Evolutionary conservation across 129 eudicot genomes (phyloP).

Genomic region (Calendula officinalis): DNA sequence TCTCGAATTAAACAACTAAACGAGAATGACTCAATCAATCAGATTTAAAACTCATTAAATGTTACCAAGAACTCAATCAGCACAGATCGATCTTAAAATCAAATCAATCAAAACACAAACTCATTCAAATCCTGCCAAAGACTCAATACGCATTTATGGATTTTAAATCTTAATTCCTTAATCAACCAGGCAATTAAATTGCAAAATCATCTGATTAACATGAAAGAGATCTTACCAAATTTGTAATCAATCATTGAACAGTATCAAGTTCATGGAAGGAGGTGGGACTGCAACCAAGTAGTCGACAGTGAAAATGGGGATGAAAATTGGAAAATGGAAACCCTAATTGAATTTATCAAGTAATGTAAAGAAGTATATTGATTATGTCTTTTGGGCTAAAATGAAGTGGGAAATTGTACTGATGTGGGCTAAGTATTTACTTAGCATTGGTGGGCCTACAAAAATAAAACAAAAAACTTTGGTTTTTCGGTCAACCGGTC

Average conservation of each 20-base stretch:
- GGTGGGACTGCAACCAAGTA: not conserved
- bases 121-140: constrained; percentile 12
- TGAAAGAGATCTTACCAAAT: constrained; percentile 7
- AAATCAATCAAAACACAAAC: not conserved
- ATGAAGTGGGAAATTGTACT: not conserved
- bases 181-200: constrained; percentile 13
- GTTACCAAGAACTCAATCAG: constrained; percentile 9
- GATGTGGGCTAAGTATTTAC: constrained; percentile 9
- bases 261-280: constrained; percentile 3
- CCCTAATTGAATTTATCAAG: constrained; percentile 5
- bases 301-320: not conserved
- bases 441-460: constrained; percentile 12
- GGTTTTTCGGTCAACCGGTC: not conserved
- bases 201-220: constrained; percentile 2
- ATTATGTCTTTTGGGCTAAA: constrained; percentile 20
- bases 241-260: not conserved
- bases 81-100: constrained; percentile 9
- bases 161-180: not conserved
- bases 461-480: not conserved
- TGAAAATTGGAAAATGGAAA: not conserved
- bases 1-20: constrained; percentile 11
- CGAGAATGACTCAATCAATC: not conserved
- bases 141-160: constrained; percentile 3
- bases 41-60: constrained; percentile 2
- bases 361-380: constrained; percentile 3